Evolutionary conservation across 2,329 filamentous ascomycete species (phyloP), one percentile per base, ranked within the genome.

Genomic region (Hypoxylon rubiginosum): DNA sequence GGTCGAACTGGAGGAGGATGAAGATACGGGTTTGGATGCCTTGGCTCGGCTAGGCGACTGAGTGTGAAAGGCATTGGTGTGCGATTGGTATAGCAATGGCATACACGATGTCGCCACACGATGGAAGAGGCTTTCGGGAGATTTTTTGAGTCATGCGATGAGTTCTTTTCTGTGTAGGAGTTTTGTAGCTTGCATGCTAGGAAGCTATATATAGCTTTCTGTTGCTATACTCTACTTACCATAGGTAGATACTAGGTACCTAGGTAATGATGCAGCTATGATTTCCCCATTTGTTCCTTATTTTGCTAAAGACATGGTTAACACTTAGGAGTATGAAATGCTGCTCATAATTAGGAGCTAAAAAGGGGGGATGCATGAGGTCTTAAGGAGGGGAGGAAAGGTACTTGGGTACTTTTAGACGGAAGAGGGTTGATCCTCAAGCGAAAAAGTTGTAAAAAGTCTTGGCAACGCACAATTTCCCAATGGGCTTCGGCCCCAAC

Each of bases 11-110:
- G 66, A 73, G 46, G 69, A 71, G 21, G 62, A 65, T 1, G 64
- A 67, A 83, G 67, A 81, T 77, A 69, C 83, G 83, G 73, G 82
- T 80, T 36, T 72, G 60, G 70, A 74, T 60, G 67, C 46, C 21
- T 9, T 74, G 36, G 66, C 66, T 45, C 68, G 45, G 26, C 43
- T 69, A 10, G 46, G 11, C 8, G 36, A 34, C 11, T 28, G 26
- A n/a, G 28, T 32, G 10, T 21, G 15, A 46, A 8, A 28, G 45
- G 45, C 17, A 24, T 19, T 15, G 39, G 15, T 1, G n/a, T 17
- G 39, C 39, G 6, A 43, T 21, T 45, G 17, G 41, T 6, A 45
- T 45, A 21, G 19, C 19, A n/a, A 5, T n/a, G 34, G 34, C 11
- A 39, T 15, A 4, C n/a, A 39, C 17, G 34, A 36, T 11, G 11